Evolutionary conservation across 306 rosid genomes (phyloP).

Genomic region (Rosa rugosa): DNA sequence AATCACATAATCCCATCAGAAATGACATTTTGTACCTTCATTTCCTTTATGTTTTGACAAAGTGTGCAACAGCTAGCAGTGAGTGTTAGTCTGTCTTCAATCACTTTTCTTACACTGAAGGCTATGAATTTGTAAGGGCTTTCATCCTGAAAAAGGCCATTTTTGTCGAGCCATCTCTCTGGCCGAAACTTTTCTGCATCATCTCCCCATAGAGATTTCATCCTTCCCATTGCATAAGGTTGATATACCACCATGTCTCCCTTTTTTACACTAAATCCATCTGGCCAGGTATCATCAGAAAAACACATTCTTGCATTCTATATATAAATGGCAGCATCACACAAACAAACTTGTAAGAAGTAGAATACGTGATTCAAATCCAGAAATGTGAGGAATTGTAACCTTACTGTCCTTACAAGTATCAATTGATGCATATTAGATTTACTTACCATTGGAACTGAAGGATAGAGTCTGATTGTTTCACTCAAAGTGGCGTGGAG

Average conservation of each 20-base stretch:
- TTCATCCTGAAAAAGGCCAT: slow-evolving; percentile 28
- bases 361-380: background rate
- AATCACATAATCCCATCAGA: background rate
- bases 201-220: slow-evolving; percentile 32
- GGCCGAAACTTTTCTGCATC: slow-evolving; percentile 40
- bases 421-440: background rate
- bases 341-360: background rate
- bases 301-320: background rate
- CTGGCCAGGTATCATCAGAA: slow-evolving; percentile 11
- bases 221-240: slow-evolving; percentile 39
- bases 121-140: slow-evolving; percentile 36
- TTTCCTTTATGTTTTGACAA: too few species aligned
- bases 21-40: background rate
- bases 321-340: background rate
- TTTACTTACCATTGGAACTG: background rate
- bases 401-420: background rate
- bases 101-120: slow-evolving; percentile 34
- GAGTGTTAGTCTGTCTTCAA: background rate
- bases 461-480: background rate
- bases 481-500: background rate
- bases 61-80: too few species aligned
- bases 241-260: slow-evolving; percentile 30
- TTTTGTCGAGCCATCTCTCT: slow-evolving; percentile 34
- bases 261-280: slow-evolving; percentile 9
- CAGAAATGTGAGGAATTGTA: background rate